Evolutionary conservation across 2,329 filamentous ascomycete genomes (phyloP).

Genomic region (Colletotrichum trifolii): DNA sequence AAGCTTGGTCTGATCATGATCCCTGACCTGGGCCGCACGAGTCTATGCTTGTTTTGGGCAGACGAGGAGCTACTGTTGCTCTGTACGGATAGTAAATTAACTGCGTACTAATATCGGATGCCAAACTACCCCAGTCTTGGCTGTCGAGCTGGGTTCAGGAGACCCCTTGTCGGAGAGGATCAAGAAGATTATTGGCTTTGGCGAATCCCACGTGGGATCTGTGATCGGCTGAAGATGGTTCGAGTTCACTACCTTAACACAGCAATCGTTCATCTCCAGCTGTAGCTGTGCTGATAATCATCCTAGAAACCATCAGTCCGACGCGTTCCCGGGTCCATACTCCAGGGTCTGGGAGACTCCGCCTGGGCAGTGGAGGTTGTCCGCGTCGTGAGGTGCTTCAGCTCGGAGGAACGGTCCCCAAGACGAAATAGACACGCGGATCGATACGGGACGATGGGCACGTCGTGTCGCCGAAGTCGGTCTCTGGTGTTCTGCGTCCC

Average conservation of each 20-base stretch:
- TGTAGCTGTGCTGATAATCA: neutral
- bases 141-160: neutral
- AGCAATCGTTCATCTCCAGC: too few species aligned
- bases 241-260: neutral
- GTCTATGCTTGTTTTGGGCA: constrained; percentile 26
- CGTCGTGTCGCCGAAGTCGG: constrained; percentile 6
- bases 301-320: neutral
- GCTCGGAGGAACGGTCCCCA: constrained; percentile 8
- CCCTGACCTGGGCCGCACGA: constrained; percentile 17
- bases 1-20: constrained; percentile 9
- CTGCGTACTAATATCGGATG: too few species aligned
- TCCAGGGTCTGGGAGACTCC: neutral
- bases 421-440: neutral
- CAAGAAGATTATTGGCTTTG: constrained; percentile 1
- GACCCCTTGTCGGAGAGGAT: neutral
- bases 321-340: neutral
- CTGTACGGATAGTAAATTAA: too few species aligned
- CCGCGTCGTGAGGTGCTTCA: neutral
- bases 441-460: neutral
- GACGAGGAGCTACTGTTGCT: neutral
- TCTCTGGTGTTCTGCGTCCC: neutral
- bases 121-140: constrained; percentile 15
- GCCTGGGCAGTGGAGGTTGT: neutral
- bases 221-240: constrained; percentile 2
- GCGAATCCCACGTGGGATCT: constrained; percentile 6